Evolutionary conservation across 202 grass and related monocot species (phyloP), one percentile per base, ranked within the genome.

Genomic region (Hordeum pubiflorum): DNA sequence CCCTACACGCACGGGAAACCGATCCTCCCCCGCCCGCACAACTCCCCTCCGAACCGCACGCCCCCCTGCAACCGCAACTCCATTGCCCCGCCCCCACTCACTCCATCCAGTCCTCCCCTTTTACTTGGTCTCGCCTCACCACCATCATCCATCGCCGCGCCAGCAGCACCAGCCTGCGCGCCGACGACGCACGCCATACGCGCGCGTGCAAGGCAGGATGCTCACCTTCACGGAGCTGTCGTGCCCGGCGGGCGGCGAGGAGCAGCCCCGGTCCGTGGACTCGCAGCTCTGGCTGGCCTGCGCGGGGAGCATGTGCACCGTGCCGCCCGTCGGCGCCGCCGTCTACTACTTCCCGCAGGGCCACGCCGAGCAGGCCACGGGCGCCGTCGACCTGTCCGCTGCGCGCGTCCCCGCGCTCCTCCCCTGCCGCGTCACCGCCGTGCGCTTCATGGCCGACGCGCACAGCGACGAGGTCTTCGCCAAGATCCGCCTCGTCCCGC

Each of bases 271-370:
- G 0, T 59, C 3, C 33, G 72, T 95, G 1, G 83, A 91, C 82
- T 23, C 85, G 68, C 84, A 93, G 82, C 96, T 98, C 21, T 98
- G 96, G 96, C 87, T 86, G 15, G 90, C 96, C 33, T 95, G 92
- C 82, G 96, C 96, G 13, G 96, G 92, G 0, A 75, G 85, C 83
- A 87, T 95, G 92, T 91, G 90, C 77, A 80, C 89, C 83, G 88
- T 98, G n/a, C 90, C 90, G 21, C 79, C 78, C 14, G 88, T 93
- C n/a, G 89, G 93, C 82, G 87, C 90, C 26, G 91, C 78, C 20
- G 89, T 98, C 9, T 93, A 93, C 85, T 98, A 94, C 92, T 98
- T 95, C 83, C 92, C 92, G 33, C 90, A 95, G 89, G 96, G 96
- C 59, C 93, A 98, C 84, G 91, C 87, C 3, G 96, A 98, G 90